These are phyloP conservation scores for Phytophthora sojae DNA, from an alignment of 352 stramenopile species.

Conservation along the genomic window DNA sequence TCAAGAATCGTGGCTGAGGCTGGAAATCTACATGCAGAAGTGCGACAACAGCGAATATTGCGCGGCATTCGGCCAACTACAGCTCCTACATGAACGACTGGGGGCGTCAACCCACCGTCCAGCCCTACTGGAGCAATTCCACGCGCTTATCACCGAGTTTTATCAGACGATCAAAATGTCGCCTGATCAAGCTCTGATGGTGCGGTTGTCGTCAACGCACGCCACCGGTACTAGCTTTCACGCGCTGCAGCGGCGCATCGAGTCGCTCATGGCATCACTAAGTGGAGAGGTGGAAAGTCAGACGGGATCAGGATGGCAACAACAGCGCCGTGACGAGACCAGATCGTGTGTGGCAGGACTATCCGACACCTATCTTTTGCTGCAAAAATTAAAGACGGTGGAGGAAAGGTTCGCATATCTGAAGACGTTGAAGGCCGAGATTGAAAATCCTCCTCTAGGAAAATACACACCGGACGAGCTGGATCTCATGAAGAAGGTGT, in stretches of 20 bases:
- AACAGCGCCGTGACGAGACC: background rate
- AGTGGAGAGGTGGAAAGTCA: background rate
- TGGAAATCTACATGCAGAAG: background rate
- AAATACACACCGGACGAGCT: constrained; percentile 7
- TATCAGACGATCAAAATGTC: constrained; percentile 3
- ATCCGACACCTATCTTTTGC: constrained; percentile 5
- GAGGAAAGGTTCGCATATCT: constrained; percentile 4
- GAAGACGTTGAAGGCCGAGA: constrained; percentile 2
- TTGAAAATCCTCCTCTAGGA: background rate
- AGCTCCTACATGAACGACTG: background rate
- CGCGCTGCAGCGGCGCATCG: constrained; percentile 11
- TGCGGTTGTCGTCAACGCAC: background rate
- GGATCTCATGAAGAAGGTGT: background rate
- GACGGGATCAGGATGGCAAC: background rate
- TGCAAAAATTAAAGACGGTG: constrained; percentile 6
- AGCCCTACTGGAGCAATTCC: constrained; percentile 1
- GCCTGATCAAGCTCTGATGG: constrained; percentile 8
- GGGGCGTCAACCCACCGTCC: background rate
- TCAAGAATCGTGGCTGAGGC: background rate
- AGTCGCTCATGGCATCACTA: background rate
- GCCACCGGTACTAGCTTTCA: background rate
- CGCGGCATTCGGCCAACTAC: background rate
- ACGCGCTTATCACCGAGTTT: constrained; percentile 7
- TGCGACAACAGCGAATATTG: constrained; percentile 2
- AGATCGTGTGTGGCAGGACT: background rate